Evolutionary conservation across 2,329 filamentous ascomycete species (phyloP).

Genomic region (Aureobasidium sp.): DNA sequence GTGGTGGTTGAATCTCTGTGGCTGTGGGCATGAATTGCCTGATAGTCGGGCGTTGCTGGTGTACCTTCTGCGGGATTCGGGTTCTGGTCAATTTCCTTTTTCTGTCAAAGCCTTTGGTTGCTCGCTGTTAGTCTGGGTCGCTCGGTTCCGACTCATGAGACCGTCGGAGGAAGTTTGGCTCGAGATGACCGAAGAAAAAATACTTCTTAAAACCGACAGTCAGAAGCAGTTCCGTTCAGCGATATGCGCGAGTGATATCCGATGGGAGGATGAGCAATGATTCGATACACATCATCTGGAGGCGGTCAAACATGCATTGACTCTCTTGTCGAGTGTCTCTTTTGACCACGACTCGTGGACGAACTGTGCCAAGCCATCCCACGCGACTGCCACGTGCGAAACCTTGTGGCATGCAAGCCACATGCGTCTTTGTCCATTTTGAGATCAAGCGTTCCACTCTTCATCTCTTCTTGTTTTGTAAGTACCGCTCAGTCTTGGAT

Average conservation of each 20-base stretch:
- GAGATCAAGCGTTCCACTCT: background rate
- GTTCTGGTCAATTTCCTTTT: constrained; percentile 12
- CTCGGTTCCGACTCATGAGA: background rate
- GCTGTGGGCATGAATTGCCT: background rate
- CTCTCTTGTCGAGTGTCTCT: background rate
- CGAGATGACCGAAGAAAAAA: background rate
- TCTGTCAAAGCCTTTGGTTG: background rate
- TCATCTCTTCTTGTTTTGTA: background rate
- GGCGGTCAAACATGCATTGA: constrained; percentile 6
- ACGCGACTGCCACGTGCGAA: background rate
- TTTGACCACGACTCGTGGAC: constrained; percentile 2
- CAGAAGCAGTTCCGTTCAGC: background rate
- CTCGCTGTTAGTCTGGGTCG: background rate
- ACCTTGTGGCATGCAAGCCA: background rate
- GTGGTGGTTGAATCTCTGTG: background rate
- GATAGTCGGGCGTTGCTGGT: background rate
- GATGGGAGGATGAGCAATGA: background rate
- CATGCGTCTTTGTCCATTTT: background rate
- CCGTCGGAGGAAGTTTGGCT: background rate
- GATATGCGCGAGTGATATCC: background rate
- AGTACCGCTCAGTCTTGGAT: background rate
- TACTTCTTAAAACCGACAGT: background rate
- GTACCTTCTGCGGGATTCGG: background rate
- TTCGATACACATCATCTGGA: background rate
- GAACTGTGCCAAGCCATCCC: background rate